phyloP scores from a whole-genome alignment of 1,284 basidiomycete genomes.

The Violaceomyces palustris region DNA sequence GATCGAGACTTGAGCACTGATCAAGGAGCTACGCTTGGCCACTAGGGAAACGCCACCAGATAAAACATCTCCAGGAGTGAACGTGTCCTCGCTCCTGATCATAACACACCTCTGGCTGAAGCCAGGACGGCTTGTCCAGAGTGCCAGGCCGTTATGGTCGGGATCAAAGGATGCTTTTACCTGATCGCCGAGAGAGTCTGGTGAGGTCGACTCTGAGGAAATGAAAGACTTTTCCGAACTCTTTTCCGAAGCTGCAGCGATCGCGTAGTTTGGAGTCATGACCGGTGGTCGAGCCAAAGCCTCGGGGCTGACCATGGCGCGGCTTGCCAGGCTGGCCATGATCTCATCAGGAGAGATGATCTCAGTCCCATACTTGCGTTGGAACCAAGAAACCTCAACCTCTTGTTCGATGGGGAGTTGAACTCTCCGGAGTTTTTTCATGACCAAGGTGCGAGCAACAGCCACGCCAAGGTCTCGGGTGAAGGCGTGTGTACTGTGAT shows the following conservation, averaged over 20 bases:
- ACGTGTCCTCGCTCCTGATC: constrained; percentile 9
- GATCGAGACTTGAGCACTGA: no score
- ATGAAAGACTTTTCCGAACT: background rate
- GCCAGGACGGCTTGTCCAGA: constrained; percentile 13
- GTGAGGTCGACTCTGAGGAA: no score
- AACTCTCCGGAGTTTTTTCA: constrained; percentile 25
- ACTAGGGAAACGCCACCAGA: no score
- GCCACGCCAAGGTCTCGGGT: constrained; percentile 22
- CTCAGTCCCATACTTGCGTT: constrained; percentile 27
- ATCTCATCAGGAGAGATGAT: constrained; percentile 26
- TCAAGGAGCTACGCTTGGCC: no score
- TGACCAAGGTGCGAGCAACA: constrained; percentile 25
- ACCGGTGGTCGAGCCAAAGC: constrained; percentile 35
- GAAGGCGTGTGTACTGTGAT: constrained; percentile 17
- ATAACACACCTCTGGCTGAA: constrained; percentile 9
- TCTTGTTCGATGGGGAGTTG: constrained; percentile 21
- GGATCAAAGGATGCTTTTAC: background rate
- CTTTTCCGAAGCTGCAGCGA: background rate
- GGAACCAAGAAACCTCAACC: constrained; percentile 44
- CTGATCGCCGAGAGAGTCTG: no score
- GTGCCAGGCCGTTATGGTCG: constrained; percentile 21
- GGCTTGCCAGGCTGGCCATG: constrained; percentile 12
- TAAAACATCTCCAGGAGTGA: constrained; percentile 16
- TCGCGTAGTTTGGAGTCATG: constrained; percentile 1
- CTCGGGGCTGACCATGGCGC: constrained; percentile 29